Percentiles rank a stretch among this genome's conserved stretches.
These are phyloP conservation scores for Mortierella sp. DNA, from an alignment of 371 early-diverging fungal species.

Conservation along the genomic window DNA sequence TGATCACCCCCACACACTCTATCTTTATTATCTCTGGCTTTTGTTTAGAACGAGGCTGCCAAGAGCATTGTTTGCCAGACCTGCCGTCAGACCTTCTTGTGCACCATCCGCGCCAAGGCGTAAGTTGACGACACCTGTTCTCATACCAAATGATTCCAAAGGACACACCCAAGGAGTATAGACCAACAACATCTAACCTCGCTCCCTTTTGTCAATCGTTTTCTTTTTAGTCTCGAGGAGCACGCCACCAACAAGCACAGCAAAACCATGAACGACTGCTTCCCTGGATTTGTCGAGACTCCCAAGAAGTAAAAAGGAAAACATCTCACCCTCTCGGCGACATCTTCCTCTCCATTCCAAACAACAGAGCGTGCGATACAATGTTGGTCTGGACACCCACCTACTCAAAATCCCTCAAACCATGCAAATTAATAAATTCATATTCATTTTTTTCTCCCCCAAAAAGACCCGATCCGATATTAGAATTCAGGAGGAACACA, in stretches of 20 bases:
- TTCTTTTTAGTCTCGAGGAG: constrained; percentile 66
- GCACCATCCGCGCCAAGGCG: constrained; percentile 83
- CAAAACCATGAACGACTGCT: constrained; percentile 84
- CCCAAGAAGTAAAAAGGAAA: constrained; percentile 47
- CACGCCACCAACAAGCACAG: constrained; percentile 87
- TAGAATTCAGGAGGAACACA: background rate
- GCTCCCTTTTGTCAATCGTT: background rate
- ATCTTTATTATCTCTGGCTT: constrained; percentile 4
- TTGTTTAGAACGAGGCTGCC: constrained; percentile 80
- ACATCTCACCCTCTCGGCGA: background rate
- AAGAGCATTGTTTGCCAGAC: constrained; percentile 83
- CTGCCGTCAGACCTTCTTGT: constrained; percentile 88
- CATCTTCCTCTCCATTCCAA: background rate
- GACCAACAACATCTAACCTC: background rate
- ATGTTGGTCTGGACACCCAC: no score
- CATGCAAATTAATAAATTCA: constrained; percentile 6
- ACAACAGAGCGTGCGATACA: constrained; percentile 10
- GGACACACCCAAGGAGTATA: background rate
- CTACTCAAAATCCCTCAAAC: no score
- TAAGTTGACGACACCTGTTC: constrained; percentile 59
- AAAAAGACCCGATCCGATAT: background rate
- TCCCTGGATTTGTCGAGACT: constrained; percentile 73
- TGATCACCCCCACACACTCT: background rate
- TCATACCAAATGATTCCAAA: no score
- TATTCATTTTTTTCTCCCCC: background rate